Evolutionary conservation across 768 basidiomycete genomes (phyloP).

Genomic region (Kockovaella imperatae): DNA sequence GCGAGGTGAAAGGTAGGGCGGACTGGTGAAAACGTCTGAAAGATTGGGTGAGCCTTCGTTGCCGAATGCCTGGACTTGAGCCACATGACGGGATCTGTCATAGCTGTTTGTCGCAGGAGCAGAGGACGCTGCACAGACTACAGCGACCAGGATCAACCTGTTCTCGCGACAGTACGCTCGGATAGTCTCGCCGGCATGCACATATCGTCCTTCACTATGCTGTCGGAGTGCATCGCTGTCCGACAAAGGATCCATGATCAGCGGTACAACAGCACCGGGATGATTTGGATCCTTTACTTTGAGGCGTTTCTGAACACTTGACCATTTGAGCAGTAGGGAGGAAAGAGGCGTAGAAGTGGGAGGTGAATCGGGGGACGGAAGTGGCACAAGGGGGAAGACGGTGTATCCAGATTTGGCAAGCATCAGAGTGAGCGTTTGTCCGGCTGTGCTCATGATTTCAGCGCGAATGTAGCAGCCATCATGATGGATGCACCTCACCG

Average conservation of each 20-base stretch:
- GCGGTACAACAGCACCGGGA: slow-evolving; percentile 27
- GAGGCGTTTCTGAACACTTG: slow-evolving; percentile 26
- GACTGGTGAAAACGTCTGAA: neutral
- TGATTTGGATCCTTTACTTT: slow-evolving; percentile 16
- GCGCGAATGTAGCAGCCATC: neutral
- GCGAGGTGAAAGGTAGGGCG: no score
- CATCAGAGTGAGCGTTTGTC: slow-evolving; percentile 26
- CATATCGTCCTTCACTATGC: slow-evolving; percentile 12
- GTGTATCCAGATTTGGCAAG: slow-evolving; percentile 34
- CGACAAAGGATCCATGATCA: slow-evolving; percentile 25
- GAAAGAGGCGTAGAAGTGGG: slow-evolving; percentile 27
- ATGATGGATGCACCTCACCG: slow-evolving; percentile 10
- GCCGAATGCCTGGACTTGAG: no score
- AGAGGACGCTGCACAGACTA: slow-evolving; percentile 18
- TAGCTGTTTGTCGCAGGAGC: neutral
- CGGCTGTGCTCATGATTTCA: slow-evolving; percentile 13
- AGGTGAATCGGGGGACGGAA: slow-evolving; percentile 21
- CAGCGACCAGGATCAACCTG: slow-evolving; percentile 15
- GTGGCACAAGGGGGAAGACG: slow-evolving; percentile 31
- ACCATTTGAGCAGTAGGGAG: slow-evolving; percentile 25
- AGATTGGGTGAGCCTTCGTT: no score
- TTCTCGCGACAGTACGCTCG: slow-evolving; percentile 29
- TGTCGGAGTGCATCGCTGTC: neutral
- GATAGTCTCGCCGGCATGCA: slow-evolving; percentile 34
- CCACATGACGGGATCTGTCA: no score